Conservation (phyloP, 768 basidiomycete species). For the Suillus subalutaceus region DNA sequence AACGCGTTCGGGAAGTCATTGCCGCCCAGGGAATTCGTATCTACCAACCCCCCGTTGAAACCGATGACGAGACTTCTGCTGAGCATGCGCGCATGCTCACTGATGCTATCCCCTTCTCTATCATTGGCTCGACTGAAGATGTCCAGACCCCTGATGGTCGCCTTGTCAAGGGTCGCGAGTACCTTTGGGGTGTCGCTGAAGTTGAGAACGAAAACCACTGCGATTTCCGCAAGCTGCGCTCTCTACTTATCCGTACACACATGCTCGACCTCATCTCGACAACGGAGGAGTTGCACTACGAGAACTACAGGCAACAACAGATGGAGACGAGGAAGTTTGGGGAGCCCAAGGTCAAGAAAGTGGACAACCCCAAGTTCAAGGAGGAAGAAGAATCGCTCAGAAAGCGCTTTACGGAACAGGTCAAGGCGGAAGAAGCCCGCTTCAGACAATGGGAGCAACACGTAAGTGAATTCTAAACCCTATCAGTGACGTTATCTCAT, state of each 20-base stretch:
- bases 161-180: slow-evolving; percentile 95
- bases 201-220: slow-evolving; percentile 99
- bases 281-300: slow-evolving; percentile 95
- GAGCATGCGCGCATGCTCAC: slow-evolving; percentile 87
- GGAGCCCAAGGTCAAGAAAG: slow-evolving; percentile 97
- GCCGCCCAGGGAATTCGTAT: slow-evolving; percentile 91
- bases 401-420: slow-evolving; percentile 99
- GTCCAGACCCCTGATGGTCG: slow-evolving; percentile 91
- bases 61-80: slow-evolving; percentile 82
- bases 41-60: slow-evolving; percentile 91
- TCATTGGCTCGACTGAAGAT: slow-evolving; percentile 96
- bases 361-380: slow-evolving; percentile 99
- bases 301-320: slow-evolving; percentile 96
- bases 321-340: slow-evolving; percentile 99
- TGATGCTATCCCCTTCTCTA: slow-evolving; percentile 97
- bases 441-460: slow-evolving; percentile 99
- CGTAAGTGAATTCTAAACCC: slow-evolving; percentile 48
- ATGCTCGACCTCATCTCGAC: slow-evolving; percentile 98
- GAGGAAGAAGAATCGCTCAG: slow-evolving; percentile 97
- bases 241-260: slow-evolving; percentile 93
- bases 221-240: slow-evolving; percentile 97
- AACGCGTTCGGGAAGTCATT: slow-evolving; percentile 90
- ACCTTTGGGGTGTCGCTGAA: slow-evolving; percentile 99
- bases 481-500: slow-evolving; percentile 18
- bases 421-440: slow-evolving; percentile 96